A percentile compares a stretch with the other conserved stretches of the same genome.
Conservation (phyloP, 148 eudicot species). For the Silene uniflora region DNA sequence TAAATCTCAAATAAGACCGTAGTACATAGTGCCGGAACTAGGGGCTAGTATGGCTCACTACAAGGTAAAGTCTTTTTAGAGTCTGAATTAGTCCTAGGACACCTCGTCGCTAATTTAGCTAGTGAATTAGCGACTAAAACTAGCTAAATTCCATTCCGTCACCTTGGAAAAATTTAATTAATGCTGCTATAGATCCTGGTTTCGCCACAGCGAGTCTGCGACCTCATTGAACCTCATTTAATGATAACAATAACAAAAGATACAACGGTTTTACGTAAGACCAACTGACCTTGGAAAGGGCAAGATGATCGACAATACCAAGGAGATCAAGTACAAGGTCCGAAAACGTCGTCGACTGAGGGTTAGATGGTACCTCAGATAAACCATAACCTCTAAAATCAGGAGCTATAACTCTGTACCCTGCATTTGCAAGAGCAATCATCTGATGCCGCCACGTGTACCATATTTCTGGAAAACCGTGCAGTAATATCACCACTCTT, state of each 20-base stretch:
- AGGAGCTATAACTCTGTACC: slow-evolving; percentile 37
- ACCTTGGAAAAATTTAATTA: too few relatives aligned
- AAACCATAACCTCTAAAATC: slow-evolving; percentile 45
- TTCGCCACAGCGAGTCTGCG: too few relatives aligned
- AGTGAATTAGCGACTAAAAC: too few relatives aligned
- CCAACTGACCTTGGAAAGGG: slow-evolving; percentile 30
- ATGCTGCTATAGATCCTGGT: too few relatives aligned
- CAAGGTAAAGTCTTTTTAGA: too few relatives aligned
- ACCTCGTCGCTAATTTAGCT: too few relatives aligned
- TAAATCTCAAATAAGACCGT: background rate
- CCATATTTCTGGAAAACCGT: slow-evolving; percentile 52
- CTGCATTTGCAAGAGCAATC: slow-evolving; percentile 30
- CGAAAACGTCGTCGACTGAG: slow-evolving; percentile 25
- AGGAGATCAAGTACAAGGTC: slow-evolving; percentile 33
- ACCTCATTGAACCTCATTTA: too few relatives aligned
- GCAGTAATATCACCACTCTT: slow-evolving; percentile 34
- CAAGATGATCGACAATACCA: slow-evolving; percentile 34
- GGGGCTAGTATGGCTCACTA: too few relatives aligned
- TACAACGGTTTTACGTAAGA: background rate
- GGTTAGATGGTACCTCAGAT: slow-evolving; percentile 30
- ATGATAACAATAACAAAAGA: background rate
- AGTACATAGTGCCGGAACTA: too few relatives aligned
- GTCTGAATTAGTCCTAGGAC: too few relatives aligned
- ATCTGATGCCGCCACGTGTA: slow-evolving; percentile 48
- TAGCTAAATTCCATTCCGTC: too few relatives aligned